Percentiles rank a stretch among this genome's conserved stretches.
These are phyloP conservation scores for Lyophyllum shimeji DNA, from an alignment of 768 basidiomycete species.

Conservation along the genomic window DNA sequence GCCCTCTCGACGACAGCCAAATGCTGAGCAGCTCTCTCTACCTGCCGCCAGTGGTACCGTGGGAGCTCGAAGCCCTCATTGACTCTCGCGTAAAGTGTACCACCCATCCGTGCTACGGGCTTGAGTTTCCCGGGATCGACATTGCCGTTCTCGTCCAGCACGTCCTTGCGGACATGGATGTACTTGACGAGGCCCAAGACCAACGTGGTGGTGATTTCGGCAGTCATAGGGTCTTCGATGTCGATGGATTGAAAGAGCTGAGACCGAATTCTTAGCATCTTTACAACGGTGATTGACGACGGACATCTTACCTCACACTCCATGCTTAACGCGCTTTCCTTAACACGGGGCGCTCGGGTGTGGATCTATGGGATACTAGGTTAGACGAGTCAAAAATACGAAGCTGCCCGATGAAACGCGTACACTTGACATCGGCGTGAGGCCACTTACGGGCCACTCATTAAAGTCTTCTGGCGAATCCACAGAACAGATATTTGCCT, in stretches of 20 bases:
- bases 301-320: conserved; percentile 50
- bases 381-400: background rate
- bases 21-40: conserved; percentile 8
- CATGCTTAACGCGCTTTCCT: conserved; percentile 62
- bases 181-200: conserved; percentile 54
- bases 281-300: background rate
- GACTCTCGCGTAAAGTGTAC: conserved; percentile 42
- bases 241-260: conserved; percentile 41
- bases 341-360: conserved; percentile 54
- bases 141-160: conserved; percentile 38
- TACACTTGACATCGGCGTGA: conserved; percentile 59
- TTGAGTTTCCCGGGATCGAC: conserved; percentile 50
- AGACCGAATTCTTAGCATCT: background rate
- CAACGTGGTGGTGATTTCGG: conserved; percentile 36
- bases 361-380: conserved; percentile 30
- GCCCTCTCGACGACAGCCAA: background rate
- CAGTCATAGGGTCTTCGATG: conserved; percentile 39
- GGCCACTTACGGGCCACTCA: conserved; percentile 63
- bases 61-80: conserved; percentile 54
- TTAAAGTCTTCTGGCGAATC: conserved; percentile 51
- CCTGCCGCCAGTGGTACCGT: conserved; percentile 49
- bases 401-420: conserved; percentile 23
- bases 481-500: conserved; percentile 53
- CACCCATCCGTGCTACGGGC: conserved; percentile 53
- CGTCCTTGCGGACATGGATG: conserved; percentile 58